Evolutionary conservation across 148 eudicot genomes (phyloP), one percentile per base, ranked within the genome.

Genomic region (Spergularia marina): DNA sequence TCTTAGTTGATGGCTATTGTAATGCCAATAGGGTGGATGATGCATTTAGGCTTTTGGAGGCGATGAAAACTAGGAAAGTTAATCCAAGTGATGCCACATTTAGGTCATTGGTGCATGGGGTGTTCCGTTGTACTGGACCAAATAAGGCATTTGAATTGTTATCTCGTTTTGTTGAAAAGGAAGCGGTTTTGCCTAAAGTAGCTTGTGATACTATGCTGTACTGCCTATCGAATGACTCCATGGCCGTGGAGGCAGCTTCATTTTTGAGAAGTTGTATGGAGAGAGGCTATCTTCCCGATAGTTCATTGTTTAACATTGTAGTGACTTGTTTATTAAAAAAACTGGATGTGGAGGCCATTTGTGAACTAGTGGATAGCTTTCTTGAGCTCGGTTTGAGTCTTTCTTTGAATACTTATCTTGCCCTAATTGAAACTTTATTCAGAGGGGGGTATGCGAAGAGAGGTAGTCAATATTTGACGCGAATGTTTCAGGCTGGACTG

Each of bases 101-200:
- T 80, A 89, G 98, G 79, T 89, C 98, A 57, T 80, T 95, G 73
- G 90, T 92, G 60, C 91, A 92, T 85, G 98, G 98, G 53, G 89
- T 90, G 69, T 95, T 95, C 58, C 91, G 89, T 79, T 81, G 87
- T 78, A 65, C 84, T 41, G 55, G 82, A 9, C 83, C 96, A 0
- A 62, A 56, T 5, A 78, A 85, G 86, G 97, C 97, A 10, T 84
- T 86, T 76, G 76, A 89, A 54, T 41, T 84, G 78, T 81, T 92
- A 72, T 86, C 80, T 30, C 44, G 44, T 14, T 95, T 93, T 85
- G 74, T 90, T 68, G 88, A 89, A 64, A 83, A 72, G 72, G 88
- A 89, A 67, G 74, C 84, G 41, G 54, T 77, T 51, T 78, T 89
- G 73, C 94, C 94, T 71, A 86, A 80, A 65, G 88, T 80, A 70